Conservation (phyloP, 768 basidiomycete species). For the Boletus eberwhitei region DNA sequence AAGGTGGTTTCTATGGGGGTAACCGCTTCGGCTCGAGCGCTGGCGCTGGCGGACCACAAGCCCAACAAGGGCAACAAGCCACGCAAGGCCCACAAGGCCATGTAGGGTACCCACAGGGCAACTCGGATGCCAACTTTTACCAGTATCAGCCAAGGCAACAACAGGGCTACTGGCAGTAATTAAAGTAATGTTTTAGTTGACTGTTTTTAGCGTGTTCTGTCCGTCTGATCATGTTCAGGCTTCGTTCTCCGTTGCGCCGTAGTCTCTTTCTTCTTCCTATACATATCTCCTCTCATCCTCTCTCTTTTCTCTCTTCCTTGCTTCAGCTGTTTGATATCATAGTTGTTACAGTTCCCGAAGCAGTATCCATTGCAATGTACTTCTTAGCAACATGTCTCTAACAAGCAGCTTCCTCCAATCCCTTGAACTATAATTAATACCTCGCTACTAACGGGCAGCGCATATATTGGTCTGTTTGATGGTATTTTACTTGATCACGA, state of each 20-base stretch:
- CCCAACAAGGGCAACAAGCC: conserved; percentile 43
- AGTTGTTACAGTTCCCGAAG: conserved; percentile 24
- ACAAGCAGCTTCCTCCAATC: conserved; percentile 12
- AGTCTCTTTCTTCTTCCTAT: conserved; percentile 7
- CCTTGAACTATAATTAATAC: background rate
- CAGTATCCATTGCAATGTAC: conserved; percentile 30
- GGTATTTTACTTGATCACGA: background rate
- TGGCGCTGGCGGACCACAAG: conserved; percentile 45
- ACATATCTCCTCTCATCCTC: conserved; percentile 3
- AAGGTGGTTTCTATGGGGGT: conserved; percentile 44
- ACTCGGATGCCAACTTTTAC: conserved; percentile 66
- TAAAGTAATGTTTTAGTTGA: conserved; percentile 9
- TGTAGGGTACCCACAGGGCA: conserved; percentile 50
- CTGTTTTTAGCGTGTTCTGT: conserved; percentile 1
- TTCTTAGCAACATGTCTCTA: conserved; percentile 24
- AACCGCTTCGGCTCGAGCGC: conserved; percentile 43
- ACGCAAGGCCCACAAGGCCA: conserved; percentile 37
- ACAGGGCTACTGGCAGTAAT: conserved; percentile 54
- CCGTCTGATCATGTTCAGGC: background rate
- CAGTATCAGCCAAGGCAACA: conserved; percentile 67
- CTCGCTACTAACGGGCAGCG: too few species aligned
- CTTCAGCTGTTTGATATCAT: conserved; percentile 31
- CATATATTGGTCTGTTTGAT: too few species aligned
- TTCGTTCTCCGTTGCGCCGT: conserved; percentile 3
- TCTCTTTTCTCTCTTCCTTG: conserved; percentile 11